A percentile compares a stretch with the other conserved stretches of the same genome.
phyloP scores from a whole-genome alignment of 345 rosid species.

The Eucalyptus erythrocorys region DNA sequence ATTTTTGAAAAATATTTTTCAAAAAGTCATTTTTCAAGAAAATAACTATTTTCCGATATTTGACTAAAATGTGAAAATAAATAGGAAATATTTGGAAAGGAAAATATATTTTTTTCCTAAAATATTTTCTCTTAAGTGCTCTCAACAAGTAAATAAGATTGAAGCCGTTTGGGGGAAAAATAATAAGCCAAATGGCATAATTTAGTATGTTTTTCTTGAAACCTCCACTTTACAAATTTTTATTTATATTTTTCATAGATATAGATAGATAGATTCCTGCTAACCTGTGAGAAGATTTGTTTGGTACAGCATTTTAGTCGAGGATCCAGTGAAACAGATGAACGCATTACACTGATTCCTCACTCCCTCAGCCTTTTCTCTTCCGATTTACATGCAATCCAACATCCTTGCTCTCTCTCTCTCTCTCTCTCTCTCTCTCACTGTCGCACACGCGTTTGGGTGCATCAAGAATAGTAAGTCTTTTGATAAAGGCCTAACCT shows the following conservation, averaged over 20 bases:
- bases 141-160: not conserved
- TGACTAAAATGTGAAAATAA: too few species aligned
- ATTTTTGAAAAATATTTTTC: too few species aligned
- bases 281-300: not conserved
- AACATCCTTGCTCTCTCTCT: not conserved
- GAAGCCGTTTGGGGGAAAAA: not conserved
- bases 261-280: not conserved
- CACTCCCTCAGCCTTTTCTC: not conserved
- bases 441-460: not conserved
- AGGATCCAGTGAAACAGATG: not conserved
- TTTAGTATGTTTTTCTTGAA: not conserved
- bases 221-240: not conserved
- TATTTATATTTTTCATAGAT: not conserved
- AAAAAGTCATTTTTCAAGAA: too few species aligned
- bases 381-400: not conserved
- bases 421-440: not conserved
- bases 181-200: not conserved
- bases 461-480: not conserved
- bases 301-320: not conserved
- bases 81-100: too few species aligned
- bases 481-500: not conserved
- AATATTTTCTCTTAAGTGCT: too few species aligned
- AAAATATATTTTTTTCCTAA: too few species aligned
- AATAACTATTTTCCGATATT: too few species aligned
- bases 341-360: not conserved